These are phyloP conservation scores for Tolypocladium inflatum DNA, from an alignment of 2,329 filamentous ascomycete species.

Conservation along the genomic window DNA sequence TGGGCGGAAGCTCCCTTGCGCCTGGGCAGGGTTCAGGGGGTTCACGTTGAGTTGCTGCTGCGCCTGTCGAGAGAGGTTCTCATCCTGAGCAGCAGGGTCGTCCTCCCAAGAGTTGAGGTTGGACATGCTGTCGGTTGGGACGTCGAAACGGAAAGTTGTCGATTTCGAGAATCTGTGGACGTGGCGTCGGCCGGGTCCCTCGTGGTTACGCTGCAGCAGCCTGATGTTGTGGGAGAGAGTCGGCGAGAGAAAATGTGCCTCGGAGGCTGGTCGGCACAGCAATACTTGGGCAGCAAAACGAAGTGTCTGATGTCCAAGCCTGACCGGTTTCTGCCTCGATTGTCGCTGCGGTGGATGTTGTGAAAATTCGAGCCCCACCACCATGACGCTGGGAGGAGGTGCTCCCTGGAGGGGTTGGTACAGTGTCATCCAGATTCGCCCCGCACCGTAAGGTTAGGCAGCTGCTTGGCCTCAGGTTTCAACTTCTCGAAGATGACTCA, in stretches of 20 bases:
- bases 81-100: conserved; percentile 68
- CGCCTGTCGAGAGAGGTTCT: conserved; percentile 67
- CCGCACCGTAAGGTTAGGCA: conserved; percentile 1
- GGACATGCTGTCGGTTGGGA: conserved; percentile 52
- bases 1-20: conserved; percentile 37
- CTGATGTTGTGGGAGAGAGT: not conserved
- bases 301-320: conserved; percentile 4
- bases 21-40: conserved; percentile 34
- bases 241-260: not conserved
- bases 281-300: conserved; percentile 2
- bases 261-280: not conserved
- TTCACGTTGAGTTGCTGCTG: conserved; percentile 69
- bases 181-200: not conserved
- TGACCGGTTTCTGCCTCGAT: conserved; percentile 6
- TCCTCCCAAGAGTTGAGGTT: conserved; percentile 95
- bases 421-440: not conserved
- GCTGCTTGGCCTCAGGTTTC: not conserved
- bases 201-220: not conserved
- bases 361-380: conserved; percentile 34
- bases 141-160: not conserved
- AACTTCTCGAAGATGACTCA: not conserved
- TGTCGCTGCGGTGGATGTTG: conserved; percentile 18
- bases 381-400: conserved; percentile 19
- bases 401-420: conserved; percentile 14
- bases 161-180: not conserved